Percentiles rank a stretch among this genome's conserved stretches.
Evolutionary conservation across 2,329 filamentous ascomycete species (phyloP).

Genomic region (Calonectria montana): DNA sequence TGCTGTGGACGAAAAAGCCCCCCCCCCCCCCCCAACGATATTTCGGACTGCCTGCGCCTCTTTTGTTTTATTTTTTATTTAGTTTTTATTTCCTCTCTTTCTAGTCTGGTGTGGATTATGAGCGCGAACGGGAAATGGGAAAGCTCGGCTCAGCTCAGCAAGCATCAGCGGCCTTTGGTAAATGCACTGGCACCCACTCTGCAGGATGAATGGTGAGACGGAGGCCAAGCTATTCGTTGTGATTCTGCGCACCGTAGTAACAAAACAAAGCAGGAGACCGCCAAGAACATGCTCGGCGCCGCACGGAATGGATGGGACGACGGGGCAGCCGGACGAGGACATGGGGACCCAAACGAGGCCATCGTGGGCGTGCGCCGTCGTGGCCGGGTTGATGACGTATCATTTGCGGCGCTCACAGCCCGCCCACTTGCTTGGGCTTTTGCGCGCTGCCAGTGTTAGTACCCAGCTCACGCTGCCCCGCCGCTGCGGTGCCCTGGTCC

Average conservation of each 20-base stretch:
- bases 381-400: constrained; percentile 20
- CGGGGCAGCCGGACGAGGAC: background rate
- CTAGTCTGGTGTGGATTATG: background rate
- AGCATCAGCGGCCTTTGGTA: constrained; percentile 22
- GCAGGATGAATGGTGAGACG: background rate
- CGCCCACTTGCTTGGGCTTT: background rate
- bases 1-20: background rate
- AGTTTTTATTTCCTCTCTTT: background rate
- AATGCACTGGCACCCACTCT: constrained; percentile 9
- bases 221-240: background rate
- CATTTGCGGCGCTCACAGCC: constrained; percentile 4
- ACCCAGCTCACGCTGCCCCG: background rate
- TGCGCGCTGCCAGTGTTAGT: background rate
- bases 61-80: background rate
- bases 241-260: background rate
- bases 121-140: background rate
- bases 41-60: constrained; percentile 6
- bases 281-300: background rate
- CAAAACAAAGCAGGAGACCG: background rate
- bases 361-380: background rate
- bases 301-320: background rate
- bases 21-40: background rate
- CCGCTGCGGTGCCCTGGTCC: background rate
- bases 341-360: background rate
- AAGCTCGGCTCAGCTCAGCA: constrained; percentile 21